Evolutionary conservation across 2,329 filamentous ascomycete species (phyloP).

Genomic region (Colletotrichum spaethianum): DNA sequence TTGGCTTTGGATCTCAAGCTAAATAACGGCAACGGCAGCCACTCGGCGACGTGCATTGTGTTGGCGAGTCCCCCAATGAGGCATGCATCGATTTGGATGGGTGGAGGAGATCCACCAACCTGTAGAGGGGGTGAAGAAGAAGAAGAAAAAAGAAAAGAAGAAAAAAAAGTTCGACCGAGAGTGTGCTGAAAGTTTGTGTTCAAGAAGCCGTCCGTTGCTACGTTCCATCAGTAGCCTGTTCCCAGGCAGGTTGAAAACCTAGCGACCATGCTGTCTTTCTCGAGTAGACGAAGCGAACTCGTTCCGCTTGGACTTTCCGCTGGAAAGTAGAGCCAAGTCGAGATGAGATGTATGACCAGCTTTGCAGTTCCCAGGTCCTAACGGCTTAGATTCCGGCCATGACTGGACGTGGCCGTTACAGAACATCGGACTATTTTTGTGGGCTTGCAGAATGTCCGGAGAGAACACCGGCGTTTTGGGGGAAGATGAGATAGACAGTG

Average conservation of each 20-base stretch:
- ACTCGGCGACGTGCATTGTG: constrained; percentile 23
- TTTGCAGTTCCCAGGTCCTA: neutral
- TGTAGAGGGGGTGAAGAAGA: too few species aligned
- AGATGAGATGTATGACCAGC: constrained; percentile 10
- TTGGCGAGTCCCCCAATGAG: neutral
- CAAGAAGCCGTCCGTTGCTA: constrained; percentile 15
- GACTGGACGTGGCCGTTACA: constrained; percentile 2
- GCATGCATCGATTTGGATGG: constrained; percentile 4
- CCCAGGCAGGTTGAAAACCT: neutral
- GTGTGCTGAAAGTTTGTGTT: neutral
- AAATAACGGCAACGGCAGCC: constrained; percentile 23
- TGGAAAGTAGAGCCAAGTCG: constrained; percentile 6
- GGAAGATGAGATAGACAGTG: neutral
- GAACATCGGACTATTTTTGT: constrained; percentile 4
- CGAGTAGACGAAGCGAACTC: neutral
- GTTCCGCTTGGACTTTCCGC: constrained; percentile 17
- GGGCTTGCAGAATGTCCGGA: neutral
- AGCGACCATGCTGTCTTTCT: neutral
- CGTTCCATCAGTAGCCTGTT: neutral
- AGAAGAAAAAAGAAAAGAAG: too few species aligned
- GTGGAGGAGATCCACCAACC: constrained; percentile 6
- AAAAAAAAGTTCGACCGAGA: neutral
- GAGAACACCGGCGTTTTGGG: neutral
- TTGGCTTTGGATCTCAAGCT: constrained; percentile 8
- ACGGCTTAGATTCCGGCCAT: neutral